Evolutionary conservation across 2,329 filamentous ascomycete genomes (phyloP).

Genomic region (Paraphaeosphaeria sporulosa): DNA sequence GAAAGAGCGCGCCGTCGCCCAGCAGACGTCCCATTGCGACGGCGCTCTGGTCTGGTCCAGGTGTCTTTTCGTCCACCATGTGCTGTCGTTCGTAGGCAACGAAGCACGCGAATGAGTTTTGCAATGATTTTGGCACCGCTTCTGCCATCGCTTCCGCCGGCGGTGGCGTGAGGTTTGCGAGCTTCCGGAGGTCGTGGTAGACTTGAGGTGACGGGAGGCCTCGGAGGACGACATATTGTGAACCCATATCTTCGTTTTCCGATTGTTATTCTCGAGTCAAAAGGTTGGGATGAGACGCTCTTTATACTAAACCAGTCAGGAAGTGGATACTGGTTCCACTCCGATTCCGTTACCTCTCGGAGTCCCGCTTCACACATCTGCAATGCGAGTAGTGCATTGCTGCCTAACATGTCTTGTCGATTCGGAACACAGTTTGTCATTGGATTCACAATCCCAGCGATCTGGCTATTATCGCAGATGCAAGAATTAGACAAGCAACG

Average conservation of each 20-base stretch:
- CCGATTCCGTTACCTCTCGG: slow-evolving; percentile 8
- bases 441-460: background rate
- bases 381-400: background rate
- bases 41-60: slow-evolving; percentile 25
- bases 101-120: slow-evolving; percentile 35
- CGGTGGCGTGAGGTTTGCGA: slow-evolving; percentile 40
- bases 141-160: slow-evolving; percentile 30
- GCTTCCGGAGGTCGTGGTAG: slow-evolving; percentile 41
- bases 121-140: slow-evolving; percentile 35
- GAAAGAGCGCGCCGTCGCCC: slow-evolving; percentile 62
- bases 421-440: background rate
- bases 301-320: background rate
- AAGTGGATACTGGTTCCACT: background rate
- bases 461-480: background rate
- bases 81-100: slow-evolving; percentile 33
- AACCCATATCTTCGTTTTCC: slow-evolving; percentile 16
- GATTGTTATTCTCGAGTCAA: background rate
- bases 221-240: slow-evolving; percentile 35
- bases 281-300: background rate
- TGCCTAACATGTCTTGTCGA: background rate
- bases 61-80: slow-evolving; percentile 33
- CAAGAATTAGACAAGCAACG: background rate
- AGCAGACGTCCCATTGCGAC: slow-evolving; percentile 62
- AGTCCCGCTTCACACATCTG: background rate
- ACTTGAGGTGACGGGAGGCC: slow-evolving; percentile 37